Base-by-base conservation (phyloP, 805 yeast genomes). In the Pichia ethanolica region DNA sequence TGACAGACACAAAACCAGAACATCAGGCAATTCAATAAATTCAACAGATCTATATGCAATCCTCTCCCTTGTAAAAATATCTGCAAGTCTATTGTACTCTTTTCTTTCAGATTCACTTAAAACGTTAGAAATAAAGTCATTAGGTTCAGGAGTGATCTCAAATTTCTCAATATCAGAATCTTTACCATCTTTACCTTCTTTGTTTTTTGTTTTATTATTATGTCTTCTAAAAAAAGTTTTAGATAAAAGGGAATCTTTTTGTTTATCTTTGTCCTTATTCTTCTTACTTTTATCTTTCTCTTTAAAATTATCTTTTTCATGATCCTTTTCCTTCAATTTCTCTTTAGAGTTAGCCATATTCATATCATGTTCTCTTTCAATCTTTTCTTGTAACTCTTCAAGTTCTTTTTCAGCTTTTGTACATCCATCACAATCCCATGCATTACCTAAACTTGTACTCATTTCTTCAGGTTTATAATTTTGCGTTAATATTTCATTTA, bases 351-450 rank as follows among this genome's bases (percentile, higher is more conserved):
- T 32, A 3, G 43, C 38, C 7, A 39, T 4, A 20, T 28, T 27
- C 2, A 28, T 35, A 51, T 59, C 61, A 43, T 50, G 40, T 2
- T 42, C 46, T 11, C 41, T 49, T 14, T 48, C 45, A 7, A 49
- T 35, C 35, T 47, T 36, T 30, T 52, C 42, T 28, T 48, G 49
- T 27, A 51, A 25, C 20, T 40, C 44, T 11, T 42, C 50, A 26
- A 58, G 58, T 57, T 48, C 46, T 14, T 39, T 46, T 10, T 48
- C 52, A 30, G 55, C 41, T 51, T 74, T 67, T 46, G 64, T 66
- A 67, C 95, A 86, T 48, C 79, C 77, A 7, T 93, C 90, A 69
- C 95, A 86, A 54, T 82, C 78, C 95, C 95, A 86, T 1, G 93
- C 87, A 65, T 86, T 85, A 7, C 82, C 90, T 28, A 88, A 51